phyloP scores from a whole-genome alignment of 495 filamentous ascomycete species.

The Cairneyella variabilis region DNA sequence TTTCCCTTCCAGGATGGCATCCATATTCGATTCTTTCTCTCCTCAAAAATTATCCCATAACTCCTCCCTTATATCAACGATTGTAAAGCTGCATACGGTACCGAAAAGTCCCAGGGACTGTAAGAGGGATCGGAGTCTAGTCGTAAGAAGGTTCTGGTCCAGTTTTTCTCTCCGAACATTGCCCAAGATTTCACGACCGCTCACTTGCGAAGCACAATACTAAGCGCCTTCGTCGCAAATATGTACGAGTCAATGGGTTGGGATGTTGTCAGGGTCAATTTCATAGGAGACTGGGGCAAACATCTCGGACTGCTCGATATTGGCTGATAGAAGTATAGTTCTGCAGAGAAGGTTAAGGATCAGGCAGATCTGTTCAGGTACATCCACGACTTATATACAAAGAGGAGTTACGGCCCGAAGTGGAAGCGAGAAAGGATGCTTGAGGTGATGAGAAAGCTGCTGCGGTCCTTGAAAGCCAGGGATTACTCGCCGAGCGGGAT shows the following conservation, averaged over 20 bases:
- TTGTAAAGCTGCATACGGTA: conserved; percentile 34
- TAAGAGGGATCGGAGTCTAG: background rate
- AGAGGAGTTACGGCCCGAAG: conserved; percentile 44
- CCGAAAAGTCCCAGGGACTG: conserved; percentile 17
- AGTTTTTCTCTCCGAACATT: conserved; percentile 11
- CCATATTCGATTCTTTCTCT: conserved; percentile 35
- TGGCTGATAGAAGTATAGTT: conserved; percentile 42
- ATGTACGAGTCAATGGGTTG: conserved; percentile 66
- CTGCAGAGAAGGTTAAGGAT: background rate
- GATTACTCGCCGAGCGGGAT: conserved; percentile 51
- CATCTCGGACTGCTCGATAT: conserved; percentile 69
- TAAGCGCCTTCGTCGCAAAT: conserved; percentile 69
- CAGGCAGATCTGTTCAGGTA: background rate
- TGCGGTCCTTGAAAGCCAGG: conserved; percentile 47
- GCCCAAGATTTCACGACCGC: conserved; percentile 73
- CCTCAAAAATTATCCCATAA: conserved; percentile 33
- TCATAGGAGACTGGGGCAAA: conserved; percentile 74
- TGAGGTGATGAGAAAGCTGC: conserved; percentile 52
- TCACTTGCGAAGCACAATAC: conserved; percentile 72
- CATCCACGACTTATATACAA: conserved; percentile 43
- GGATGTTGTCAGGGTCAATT: conserved; percentile 69
- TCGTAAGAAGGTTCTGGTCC: conserved; percentile 6
- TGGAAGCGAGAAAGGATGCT: conserved; percentile 56
- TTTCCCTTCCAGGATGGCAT: conserved; percentile 29
- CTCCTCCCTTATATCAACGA: conserved; percentile 41